phyloP scores from a whole-genome alignment of 768 basidiomycete species.

The Coprinopsis sp. region DNA sequence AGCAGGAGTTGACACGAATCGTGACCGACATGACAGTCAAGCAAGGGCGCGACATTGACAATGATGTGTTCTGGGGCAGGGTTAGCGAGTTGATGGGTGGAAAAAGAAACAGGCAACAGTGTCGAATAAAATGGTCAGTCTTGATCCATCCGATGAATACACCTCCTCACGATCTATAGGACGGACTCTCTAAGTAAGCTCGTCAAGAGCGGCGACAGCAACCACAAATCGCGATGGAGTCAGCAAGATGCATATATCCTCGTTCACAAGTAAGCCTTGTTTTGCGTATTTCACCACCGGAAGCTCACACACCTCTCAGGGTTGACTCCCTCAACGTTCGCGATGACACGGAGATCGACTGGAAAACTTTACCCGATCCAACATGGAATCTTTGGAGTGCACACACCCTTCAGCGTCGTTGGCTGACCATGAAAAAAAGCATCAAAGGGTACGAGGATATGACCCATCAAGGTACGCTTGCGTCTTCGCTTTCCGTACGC shows the following conservation, averaged over 20 bases:
- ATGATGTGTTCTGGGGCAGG: conserved; percentile 79
- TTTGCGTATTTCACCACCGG: neutral
- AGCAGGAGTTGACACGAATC: conserved; percentile 66
- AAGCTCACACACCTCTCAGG: conserved; percentile 31
- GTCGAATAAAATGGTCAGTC: conserved; percentile 78
- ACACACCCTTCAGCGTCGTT: conserved; percentile 72
- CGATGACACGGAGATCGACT: conserved; percentile 82
- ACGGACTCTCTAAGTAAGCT: conserved; percentile 71
- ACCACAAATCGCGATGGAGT: conserved; percentile 68
- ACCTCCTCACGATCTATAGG: conserved; percentile 35
- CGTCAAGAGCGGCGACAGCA: conserved; percentile 62
- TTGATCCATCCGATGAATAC: neutral
- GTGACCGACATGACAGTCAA: conserved; percentile 71
- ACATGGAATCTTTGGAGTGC: conserved; percentile 86
- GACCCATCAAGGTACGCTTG: conserved; percentile 62
- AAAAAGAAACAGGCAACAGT: conserved; percentile 74
- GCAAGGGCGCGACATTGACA: conserved; percentile 68
- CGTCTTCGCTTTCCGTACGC: neutral
- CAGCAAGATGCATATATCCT: conserved; percentile 74
- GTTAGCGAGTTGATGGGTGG: conserved; percentile 77
- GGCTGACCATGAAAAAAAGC: conserved; percentile 73
- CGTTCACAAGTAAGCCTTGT: conserved; percentile 65
- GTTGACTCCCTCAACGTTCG: conserved; percentile 69
- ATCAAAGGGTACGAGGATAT: conserved; percentile 77
- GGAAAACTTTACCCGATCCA: conserved; percentile 70